phyloP scores from a whole-genome alignment of 2,329 filamentous ascomycete genomes.

The Exophiala calicioides region DNA sequence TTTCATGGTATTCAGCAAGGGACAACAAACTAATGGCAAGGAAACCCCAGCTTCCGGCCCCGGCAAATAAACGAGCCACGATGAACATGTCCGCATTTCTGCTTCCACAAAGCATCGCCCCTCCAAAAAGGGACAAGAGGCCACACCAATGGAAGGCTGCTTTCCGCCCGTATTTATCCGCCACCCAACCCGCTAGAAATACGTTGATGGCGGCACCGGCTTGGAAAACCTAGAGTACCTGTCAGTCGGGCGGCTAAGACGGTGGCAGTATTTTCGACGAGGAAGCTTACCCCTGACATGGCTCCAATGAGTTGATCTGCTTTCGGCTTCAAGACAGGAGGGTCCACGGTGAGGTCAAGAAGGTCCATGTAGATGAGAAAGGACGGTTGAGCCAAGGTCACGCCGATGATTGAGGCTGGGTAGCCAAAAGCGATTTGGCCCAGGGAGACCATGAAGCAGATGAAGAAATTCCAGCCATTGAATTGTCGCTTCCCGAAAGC shows the following conservation, averaged over 20 bases:
- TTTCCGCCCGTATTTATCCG: conserved; percentile 57
- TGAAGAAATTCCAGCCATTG: too few relatives aligned
- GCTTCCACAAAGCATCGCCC: conserved; percentile 16
- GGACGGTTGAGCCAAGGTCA: conserved; percentile 39
- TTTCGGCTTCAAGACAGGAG: not conserved
- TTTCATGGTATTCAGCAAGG: too few relatives aligned
- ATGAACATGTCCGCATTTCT: conserved; percentile 21
- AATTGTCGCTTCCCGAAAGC: too few relatives aligned
- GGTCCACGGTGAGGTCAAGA: not conserved
- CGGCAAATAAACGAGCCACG: conserved; percentile 19
- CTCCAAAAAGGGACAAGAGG: conserved; percentile 18
- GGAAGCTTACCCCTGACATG: too few relatives aligned
- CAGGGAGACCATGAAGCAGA: not conserved
- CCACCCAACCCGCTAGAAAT: conserved; percentile 25
- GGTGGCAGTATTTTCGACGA: too few relatives aligned
- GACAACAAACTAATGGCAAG: conserved; percentile 15
- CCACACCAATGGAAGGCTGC: conserved; percentile 43
- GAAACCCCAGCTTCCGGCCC: conserved; percentile 20
- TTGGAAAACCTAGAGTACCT: conserved; percentile 12
- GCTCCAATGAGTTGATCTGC: too few relatives aligned
- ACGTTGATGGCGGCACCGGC: conserved; percentile 23
- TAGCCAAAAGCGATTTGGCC: conserved; percentile 4
- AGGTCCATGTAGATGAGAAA: conserved; percentile 40
- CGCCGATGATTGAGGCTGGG: conserved; percentile 14
- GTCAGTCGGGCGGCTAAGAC: too few relatives aligned